These are phyloP conservation scores for Calonectria pseudoturangicola DNA, from an alignment of 2,329 filamentous ascomycete genomes.

Conservation along the genomic window DNA sequence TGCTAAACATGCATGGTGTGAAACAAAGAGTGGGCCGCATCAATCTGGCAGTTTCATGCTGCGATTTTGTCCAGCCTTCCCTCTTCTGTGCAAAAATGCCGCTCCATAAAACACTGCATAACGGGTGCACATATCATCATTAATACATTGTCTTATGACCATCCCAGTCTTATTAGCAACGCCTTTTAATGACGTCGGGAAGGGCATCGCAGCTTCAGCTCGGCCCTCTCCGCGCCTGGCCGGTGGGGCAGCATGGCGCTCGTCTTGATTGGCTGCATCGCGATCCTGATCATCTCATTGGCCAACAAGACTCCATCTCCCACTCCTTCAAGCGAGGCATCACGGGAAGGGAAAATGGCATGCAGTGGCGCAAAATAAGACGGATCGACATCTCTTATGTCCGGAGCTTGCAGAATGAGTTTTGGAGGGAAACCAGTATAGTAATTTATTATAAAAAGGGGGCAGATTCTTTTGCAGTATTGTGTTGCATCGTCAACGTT, in stretches of 20 bases:
- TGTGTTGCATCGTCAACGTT: no score
- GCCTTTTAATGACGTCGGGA: neutral
- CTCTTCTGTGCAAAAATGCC: neutral
- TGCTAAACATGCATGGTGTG: neutral
- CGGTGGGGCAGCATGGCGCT: neutral
- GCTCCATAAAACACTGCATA: neutral
- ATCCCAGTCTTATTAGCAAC: neutral
- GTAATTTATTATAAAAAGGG: neutral
- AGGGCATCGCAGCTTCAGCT: neutral
- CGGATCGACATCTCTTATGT: neutral
- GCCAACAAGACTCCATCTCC: neutral
- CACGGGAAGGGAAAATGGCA: neutral
- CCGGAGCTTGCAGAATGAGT: neutral
- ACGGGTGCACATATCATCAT: neutral
- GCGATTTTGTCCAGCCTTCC: neutral
- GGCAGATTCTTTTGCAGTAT: no score
- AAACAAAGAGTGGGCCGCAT: neutral
- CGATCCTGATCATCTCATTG: neutral
- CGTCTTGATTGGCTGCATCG: conserved; percentile 1
- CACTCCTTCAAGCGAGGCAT: neutral
- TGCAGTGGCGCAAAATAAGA: neutral
- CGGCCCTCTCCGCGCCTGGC: neutral
- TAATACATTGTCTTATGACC: neutral
- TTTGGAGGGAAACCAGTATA: neutral
- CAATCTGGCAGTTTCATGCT: neutral